Conservation (phyloP, 306 rosid species). For the Vigna angularis region DNA sequence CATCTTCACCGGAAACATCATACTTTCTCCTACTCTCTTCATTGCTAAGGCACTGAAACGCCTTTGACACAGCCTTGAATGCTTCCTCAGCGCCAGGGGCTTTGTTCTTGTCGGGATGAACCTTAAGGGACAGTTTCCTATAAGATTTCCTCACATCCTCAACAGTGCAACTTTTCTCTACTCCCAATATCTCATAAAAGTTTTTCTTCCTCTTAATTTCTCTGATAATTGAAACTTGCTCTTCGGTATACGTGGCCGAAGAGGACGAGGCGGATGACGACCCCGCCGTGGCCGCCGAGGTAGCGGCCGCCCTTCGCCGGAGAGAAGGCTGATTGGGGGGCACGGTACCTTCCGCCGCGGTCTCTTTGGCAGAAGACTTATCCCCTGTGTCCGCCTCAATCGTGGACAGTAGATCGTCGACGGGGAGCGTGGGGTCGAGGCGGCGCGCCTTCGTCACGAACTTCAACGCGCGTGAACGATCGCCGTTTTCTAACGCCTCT, state of each 20-base stretch:
- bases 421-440: conserved; percentile 74
- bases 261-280: conserved; percentile 45
- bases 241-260: conserved; percentile 59
- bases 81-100: conserved; percentile 96
- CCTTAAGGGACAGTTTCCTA: conserved; percentile 86
- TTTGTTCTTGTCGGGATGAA: conserved; percentile 94
- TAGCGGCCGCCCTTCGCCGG: conserved; percentile 56
- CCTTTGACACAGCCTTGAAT: conserved; percentile 86
- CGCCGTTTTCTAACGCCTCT: conserved; percentile 72
- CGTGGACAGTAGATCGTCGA: conserved; percentile 66
- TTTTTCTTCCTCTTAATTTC: conserved; percentile 85
- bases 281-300: not conserved
- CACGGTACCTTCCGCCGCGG: conserved; percentile 37
- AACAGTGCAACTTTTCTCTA: conserved; percentile 82
- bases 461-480: conserved; percentile 78
- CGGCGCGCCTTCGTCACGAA: conserved; percentile 85
- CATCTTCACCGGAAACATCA: conserved; percentile 80
- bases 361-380: conserved; percentile 40
- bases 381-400: conserved; percentile 44
- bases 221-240: conserved; percentile 71
- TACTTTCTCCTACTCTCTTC: conserved; percentile 73
- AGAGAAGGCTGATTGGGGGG: conserved; percentile 64
- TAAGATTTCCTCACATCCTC: conserved; percentile 89
- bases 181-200: conserved; percentile 82
- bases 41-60: conserved; percentile 88